These are phyloP conservation scores for Neurospora tetrasperma DNA, from an alignment of 495 filamentous ascomycete genomes.

Conservation along the genomic window DNA sequence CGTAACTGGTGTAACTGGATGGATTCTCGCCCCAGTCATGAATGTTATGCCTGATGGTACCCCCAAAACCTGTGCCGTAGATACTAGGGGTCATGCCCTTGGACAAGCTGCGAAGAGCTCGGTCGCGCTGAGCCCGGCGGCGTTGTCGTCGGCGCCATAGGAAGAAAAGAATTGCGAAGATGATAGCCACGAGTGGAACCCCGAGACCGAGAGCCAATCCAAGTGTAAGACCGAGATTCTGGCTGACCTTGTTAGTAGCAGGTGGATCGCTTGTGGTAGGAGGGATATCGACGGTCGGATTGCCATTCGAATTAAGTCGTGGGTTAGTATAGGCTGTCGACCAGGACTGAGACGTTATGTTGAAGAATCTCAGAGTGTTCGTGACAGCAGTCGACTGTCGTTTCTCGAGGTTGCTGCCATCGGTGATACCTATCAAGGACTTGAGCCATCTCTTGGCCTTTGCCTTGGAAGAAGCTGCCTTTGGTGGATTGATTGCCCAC, in stretches of 20 bases:
- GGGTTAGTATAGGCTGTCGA: constrained; percentile 56
- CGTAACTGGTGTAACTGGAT: constrained; percentile 9
- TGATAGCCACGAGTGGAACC: constrained; percentile 48
- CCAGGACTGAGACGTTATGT: constrained; percentile 68
- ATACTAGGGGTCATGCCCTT: constrained; percentile 21
- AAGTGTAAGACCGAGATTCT: constrained; percentile 43
- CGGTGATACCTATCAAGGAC: background rate
- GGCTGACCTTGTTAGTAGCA: background rate
- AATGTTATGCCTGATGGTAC: constrained; percentile 16
- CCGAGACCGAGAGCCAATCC: constrained; percentile 64
- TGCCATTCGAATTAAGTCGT: background rate
- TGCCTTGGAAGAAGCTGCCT: background rate
- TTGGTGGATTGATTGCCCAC: constrained; percentile 44
- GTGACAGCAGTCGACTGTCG: constrained; percentile 27
- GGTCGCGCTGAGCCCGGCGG: constrained; percentile 25
- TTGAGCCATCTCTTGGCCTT: background rate
- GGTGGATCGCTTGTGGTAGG: background rate
- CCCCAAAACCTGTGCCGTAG: constrained; percentile 6
- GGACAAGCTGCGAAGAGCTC: constrained; percentile 27
- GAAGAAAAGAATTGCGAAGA: constrained; percentile 40
- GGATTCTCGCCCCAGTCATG: constrained; percentile 1
- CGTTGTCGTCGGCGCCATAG: constrained; percentile 44
- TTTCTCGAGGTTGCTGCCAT: constrained; percentile 1
- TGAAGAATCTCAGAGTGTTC: constrained; percentile 56
- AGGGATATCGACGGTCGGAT: background rate